Evolutionary conservation across 371 early-diverging fungal species (phyloP).

Genomic region (Massospora cicadina): DNA sequence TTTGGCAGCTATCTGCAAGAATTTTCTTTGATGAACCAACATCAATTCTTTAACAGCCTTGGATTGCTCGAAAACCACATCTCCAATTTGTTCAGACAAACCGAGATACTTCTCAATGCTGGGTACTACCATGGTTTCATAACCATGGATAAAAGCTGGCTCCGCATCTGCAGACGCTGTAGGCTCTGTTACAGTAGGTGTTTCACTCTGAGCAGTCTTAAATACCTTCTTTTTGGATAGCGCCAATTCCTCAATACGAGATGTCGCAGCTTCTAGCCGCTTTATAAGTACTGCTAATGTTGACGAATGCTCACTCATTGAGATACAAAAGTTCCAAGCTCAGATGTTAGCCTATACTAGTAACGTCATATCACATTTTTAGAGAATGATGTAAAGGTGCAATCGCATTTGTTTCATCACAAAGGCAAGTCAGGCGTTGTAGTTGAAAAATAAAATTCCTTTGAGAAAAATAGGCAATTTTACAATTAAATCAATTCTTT

Average conservation of each 20-base stretch:
- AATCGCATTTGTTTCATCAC: no score
- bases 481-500: no score
- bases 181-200: slow-evolving; percentile 16
- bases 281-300: slow-evolving; percentile 49
- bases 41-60: slow-evolving; percentile 31
- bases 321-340: neutral
- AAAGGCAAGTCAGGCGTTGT: no score
- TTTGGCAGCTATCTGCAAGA: slow-evolving; percentile 48
- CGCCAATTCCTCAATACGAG: slow-evolving; percentile 64
- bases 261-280: slow-evolving; percentile 70
- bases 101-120: slow-evolving; percentile 30
- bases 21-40: slow-evolving; percentile 38
- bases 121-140: slow-evolving; percentile 41
- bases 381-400: no score
- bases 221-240: slow-evolving; percentile 27
- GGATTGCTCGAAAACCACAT: slow-evolving; percentile 50
- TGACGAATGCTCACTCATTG: slow-evolving; percentile 6
- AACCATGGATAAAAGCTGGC: slow-evolving; percentile 38
- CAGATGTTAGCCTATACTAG: neutral
- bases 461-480: no score
- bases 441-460: no score
- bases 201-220: slow-evolving; percentile 19
- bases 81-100: slow-evolving; percentile 41
- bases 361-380: no score
- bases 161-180: slow-evolving; percentile 12